Base-by-base conservation (phyloP, 2,329 filamentous ascomycete species). In the Epichloe typhina region DNA sequence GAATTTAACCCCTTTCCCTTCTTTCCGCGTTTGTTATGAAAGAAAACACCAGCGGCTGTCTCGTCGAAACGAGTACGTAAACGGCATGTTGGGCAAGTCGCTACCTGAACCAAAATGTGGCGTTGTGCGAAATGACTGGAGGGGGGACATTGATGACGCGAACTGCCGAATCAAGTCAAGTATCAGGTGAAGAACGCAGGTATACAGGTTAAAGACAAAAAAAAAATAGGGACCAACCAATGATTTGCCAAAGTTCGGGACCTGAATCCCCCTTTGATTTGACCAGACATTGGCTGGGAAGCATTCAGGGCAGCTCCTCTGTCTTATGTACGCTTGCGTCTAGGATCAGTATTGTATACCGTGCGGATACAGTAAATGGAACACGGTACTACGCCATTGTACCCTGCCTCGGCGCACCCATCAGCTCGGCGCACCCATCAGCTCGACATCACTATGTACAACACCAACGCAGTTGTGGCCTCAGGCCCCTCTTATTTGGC, bases 361-460 rank as follows among this genome's bases (percentile, higher is more conserved):
- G 66, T 69, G 66, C 62, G 63, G 52, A 54, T 49, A 49, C 0
- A 3, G 13, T 3, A 13, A 6, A 38, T 19, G 46, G 38, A 52
- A 48, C 38, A 53, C 55, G 54, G 59, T 68, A 67, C 66, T 64
- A 59, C 55, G 44, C 49, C 50, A 47, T 61, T 61, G 66, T 64
- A 67, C 64, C 64, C 59, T 66, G 64, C 62, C 53, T 68, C 56
- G 58, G 59, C 56, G 61, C 57, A 60, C 58, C 57, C 69, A 66
- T 61, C 64, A 59, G 17, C 17, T 19, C 17, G 17, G 59, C 56
- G 61, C 57, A 60, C 58, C 57, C 69, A 66, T 61, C 64, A 59
- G 17, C 17, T 19, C 17, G 17, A 19, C 17, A 19, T 19, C 17
- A 19, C 17, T 19, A 17, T 17, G 56, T 66, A 69, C 67, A 31